These are phyloP conservation scores for Fonsecaea monophora DNA, from an alignment of 2,329 filamentous ascomycete genomes.

Conservation along the genomic window DNA sequence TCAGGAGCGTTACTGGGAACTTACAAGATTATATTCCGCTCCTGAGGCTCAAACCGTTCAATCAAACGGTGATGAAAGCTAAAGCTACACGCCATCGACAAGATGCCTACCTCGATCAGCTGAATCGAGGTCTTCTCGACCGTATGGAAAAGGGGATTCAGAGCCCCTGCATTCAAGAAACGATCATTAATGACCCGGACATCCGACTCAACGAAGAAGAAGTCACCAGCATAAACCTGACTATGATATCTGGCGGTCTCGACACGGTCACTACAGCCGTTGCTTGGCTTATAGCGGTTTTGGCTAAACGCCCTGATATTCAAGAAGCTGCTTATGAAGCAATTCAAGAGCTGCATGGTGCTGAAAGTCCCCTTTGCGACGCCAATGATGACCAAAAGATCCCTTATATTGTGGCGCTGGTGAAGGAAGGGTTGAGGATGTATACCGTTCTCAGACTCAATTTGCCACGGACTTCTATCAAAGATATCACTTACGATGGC, in stretches of 20 bases:
- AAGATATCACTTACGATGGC: slow-evolving; percentile 65
- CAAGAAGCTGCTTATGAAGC: slow-evolving; percentile 65
- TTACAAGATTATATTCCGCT: slow-evolving; percentile 68
- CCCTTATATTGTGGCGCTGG: slow-evolving; percentile 67
- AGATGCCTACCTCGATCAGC: slow-evolving; percentile 64
- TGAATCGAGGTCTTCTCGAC: slow-evolving; percentile 66
- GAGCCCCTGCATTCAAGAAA: slow-evolving; percentile 70
- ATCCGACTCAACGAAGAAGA: slow-evolving; percentile 68
- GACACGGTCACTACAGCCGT: slow-evolving; percentile 71
- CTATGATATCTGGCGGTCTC: slow-evolving; percentile 71
- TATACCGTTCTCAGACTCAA: slow-evolving; percentile 69
- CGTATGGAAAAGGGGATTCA: slow-evolving; percentile 66
- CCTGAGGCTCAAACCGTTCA: slow-evolving; percentile 68
- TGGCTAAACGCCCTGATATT: slow-evolving; percentile 66
- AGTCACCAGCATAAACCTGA: slow-evolving; percentile 69
- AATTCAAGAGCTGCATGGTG: slow-evolving; percentile 62
- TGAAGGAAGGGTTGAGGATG: slow-evolving; percentile 67
- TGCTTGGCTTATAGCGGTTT: slow-evolving; percentile 68
- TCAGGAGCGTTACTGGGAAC: slow-evolving; percentile 67
- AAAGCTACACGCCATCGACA: slow-evolving; percentile 65
- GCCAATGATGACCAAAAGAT: slow-evolving; percentile 69
- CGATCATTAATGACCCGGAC: slow-evolving; percentile 69
- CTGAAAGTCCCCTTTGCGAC: slow-evolving; percentile 61
- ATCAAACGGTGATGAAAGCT: slow-evolving; percentile 62
- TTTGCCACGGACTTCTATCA: slow-evolving; percentile 66